phyloP scores from a whole-genome alignment of 805 yeast genomes.

The Candida nonsorbophila region DNA sequence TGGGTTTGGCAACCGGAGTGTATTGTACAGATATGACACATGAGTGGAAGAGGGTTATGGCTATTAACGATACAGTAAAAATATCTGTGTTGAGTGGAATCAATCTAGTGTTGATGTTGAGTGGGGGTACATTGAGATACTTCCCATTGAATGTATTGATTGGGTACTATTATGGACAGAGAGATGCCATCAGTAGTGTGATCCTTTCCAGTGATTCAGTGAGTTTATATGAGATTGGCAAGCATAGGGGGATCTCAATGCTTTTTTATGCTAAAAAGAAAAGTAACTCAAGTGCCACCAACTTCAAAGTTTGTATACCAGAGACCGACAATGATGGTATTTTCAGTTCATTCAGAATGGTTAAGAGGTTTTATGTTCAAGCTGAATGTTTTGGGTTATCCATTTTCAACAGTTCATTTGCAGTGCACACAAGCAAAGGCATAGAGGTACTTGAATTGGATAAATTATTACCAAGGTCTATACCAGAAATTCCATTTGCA shows the following conservation, averaged over 20 bases:
- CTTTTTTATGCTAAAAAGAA: slow-evolving; percentile 53
- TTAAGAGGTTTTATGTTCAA: slow-evolving; percentile 43
- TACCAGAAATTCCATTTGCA: slow-evolving; percentile 46
- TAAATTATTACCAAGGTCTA: slow-evolving; percentile 49
- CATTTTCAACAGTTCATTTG: slow-evolving; percentile 59
- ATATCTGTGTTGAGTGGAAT: slow-evolving; percentile 56
- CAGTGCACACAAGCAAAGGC: slow-evolving; percentile 63
- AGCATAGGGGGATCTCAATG: slow-evolving; percentile 57
- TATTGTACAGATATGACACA: slow-evolving; percentile 43
- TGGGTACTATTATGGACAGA: slow-evolving; percentile 47
- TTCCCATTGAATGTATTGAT: slow-evolving; percentile 59
- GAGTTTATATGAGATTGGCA: slow-evolving; percentile 62
- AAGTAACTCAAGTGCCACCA: slow-evolving; percentile 36
- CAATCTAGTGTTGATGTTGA: slow-evolving; percentile 52
- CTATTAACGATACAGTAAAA: slow-evolving; percentile 48
- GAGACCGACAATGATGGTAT: slow-evolving; percentile 50
- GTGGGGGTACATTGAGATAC: slow-evolving; percentile 55
- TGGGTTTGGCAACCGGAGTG: slow-evolving; percentile 64
- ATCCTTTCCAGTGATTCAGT: slow-evolving; percentile 44
- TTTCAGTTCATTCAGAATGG: slow-evolving; percentile 32
- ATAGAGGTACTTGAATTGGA: slow-evolving; percentile 61
- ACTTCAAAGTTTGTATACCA: slow-evolving; percentile 55
- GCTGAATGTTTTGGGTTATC: slow-evolving; percentile 59
- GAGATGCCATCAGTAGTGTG: slow-evolving; percentile 40
- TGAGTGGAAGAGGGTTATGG: slow-evolving; percentile 58